Base-by-base conservation (phyloP, 495 filamentous ascomycete species). In the Hypoxylon lienhwacheense region DNA sequence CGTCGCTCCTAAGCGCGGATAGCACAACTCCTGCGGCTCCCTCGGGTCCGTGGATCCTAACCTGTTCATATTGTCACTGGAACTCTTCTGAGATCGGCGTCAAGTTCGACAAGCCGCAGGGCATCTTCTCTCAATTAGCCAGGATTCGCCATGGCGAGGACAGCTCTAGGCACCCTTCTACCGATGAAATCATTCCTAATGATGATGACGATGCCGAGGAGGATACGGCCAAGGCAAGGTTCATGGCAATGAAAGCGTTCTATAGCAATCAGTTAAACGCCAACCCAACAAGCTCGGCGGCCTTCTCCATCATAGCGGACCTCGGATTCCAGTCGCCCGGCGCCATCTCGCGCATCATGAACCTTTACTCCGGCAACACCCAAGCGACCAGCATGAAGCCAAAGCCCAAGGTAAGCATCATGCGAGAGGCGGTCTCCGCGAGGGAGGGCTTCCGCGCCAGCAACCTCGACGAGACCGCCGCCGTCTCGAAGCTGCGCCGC, bases 41-140 rank as follows among this genome's bases (percentile, higher is more conserved):
- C 37, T 33, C 67, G 7, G 86, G 85, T 0, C 86, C 89, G 0
- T 97, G 84, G 74, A 83, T 92, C 24, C 75, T 98, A 41, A 78
- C 81, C 5, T 98, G 93, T 70, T 79, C 81, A 21, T 96, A 93
- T 72, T 98, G 93, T 75, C 78, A 85, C 64, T 98, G 93, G 93
- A 90, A 81, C 59, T 88, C 90, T 4, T 78, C 86, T 12, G 92
- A 97, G 59, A 89, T 95, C 39, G 90, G 88, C 12, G 85, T 97
- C 68, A 82, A 87, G 61, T 92, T 98, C 64, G 88, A 92, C 67
- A 95, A 90, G 59, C 81, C 86, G 2, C 90, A 85, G 40, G 84
- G 86, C 51, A 91, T 97, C 55, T 87, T 87, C 52, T 75, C 76
- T n/a, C 91, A 97, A 66, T 77, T 98, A 1, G 68, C 79, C 1